Evolutionary conservation across 1,284 basidiomycete species (phyloP), one percentile per base, ranked within the genome.

Genomic region (Ganoderma sp.): DNA sequence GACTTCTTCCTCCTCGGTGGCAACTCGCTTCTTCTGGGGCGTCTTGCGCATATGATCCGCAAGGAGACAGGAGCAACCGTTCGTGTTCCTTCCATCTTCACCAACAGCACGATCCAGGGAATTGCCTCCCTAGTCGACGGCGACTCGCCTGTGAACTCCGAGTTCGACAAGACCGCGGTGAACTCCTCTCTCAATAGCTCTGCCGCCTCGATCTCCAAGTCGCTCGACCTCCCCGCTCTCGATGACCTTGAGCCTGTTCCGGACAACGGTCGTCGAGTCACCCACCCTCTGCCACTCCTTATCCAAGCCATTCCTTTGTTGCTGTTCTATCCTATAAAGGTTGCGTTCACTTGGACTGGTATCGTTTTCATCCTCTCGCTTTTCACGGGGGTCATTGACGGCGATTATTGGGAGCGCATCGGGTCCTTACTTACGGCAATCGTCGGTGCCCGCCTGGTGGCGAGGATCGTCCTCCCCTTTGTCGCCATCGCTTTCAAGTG

Each of bases 1-100:
- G 84, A 85, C 73, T 73, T 85, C 75, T 84, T 85, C 75, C 73
- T 84, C 0, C 75, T 85, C 42, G 84, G 84, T 50, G 84, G 84
- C 17, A 84, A 81, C 72, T 84, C 83, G 1, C 74, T 84, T 7
- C 78, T 84, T 17, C 78, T 84, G 4, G 84, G 84, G 14, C 81
- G 84, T 60, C 79, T 85, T 19, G 78, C 81, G 7, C 78, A 84
- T 68, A 74, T 78, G 59, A 78, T 84, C 61, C 80, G 83, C 19
- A 81, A 82, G 68, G 79, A 78, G 73, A 79, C 79, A 10, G 81
- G 81, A 25, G 78, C 76, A n/a, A 78, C 75, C 43, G 63, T 85
- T 14, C 77, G 76, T 25, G 79, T 84, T 14, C 75, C 81, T 3
- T 72, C 78, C 17, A 75, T 85, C 2, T 84, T 84, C 73, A 78